Conservation (phyloP, 108 stramenopile species). For the Nannochloropsis gaditana region DNA sequence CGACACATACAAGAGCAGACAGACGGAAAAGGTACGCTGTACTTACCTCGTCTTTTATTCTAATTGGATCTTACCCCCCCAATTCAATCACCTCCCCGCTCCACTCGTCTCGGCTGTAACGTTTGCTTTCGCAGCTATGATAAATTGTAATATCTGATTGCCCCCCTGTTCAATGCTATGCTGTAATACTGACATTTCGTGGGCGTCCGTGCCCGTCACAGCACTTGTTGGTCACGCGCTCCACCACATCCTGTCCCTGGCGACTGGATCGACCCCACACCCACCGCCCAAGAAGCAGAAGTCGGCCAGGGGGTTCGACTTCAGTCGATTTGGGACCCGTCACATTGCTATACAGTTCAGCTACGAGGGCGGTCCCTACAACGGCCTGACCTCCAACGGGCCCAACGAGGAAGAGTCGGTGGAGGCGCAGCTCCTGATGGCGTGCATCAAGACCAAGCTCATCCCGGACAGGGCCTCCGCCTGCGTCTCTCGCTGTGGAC, state of each 20-base stretch:
- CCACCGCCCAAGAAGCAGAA: neutral
- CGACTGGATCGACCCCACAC: neutral
- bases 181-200: too few species aligned
- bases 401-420: constrained; percentile 66
- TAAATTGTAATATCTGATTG: too few species aligned
- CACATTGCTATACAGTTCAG: constrained; percentile 77
- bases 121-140: too few species aligned
- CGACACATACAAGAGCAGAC: neutral
- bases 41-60: neutral
- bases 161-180: too few species aligned
- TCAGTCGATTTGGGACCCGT: constrained; percentile 43
- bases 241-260: neutral
- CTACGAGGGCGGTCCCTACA: constrained; percentile 76
- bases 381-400: constrained; percentile 67
- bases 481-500: constrained; percentile 83
- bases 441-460: constrained; percentile 65
- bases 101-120: too few species aligned
- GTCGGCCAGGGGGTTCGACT: constrained; percentile 16
- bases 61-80: neutral
- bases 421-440: constrained; percentile 73
- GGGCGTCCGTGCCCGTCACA: neutral
- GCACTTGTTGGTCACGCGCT: neutral
- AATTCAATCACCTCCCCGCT: neutral
- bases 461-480: constrained; percentile 57
- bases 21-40: neutral